phyloP scores from a whole-genome alignment of 352 stramenopile species.

The Phytophthora sojae region DNA sequence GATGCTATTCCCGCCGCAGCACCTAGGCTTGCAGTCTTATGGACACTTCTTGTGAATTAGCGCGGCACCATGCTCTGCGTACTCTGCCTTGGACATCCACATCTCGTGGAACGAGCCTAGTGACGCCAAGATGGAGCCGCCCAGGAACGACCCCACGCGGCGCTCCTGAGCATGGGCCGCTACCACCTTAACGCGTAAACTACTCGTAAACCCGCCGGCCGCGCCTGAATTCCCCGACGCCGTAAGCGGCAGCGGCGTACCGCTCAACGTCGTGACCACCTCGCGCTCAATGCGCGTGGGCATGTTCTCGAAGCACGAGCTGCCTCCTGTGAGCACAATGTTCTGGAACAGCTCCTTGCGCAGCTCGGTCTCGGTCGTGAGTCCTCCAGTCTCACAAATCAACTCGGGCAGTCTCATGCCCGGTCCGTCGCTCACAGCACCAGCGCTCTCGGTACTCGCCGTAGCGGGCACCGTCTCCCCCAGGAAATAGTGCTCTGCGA shows the following conservation, averaged over 20 bases:
- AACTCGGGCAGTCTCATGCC: conserved; percentile 70
- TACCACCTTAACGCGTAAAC: conserved; percentile 75
- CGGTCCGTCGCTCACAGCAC: conserved; percentile 11
- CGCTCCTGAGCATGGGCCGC: conserved; percentile 72
- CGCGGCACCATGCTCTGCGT: conserved; percentile 96
- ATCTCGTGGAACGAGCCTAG: conserved; percentile 99
- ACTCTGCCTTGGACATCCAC: conserved; percentile 99
- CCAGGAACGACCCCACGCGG: conserved; percentile 85
- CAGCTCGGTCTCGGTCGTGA: conserved; percentile 77
- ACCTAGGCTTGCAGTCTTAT: conserved; percentile 21
- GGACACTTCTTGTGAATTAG: conserved; percentile 98
- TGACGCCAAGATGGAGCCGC: conserved; percentile 97
- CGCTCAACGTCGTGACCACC: conserved; percentile 61
- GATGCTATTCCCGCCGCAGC: too few species aligned
- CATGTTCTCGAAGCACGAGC: conserved; percentile 87
- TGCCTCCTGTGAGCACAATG: conserved; percentile 78
- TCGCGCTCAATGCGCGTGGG: conserved; percentile 76
- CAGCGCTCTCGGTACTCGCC: not conserved
- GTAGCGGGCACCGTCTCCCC: conserved; percentile 16
- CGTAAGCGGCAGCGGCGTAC: conserved; percentile 42
- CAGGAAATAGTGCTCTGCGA: conserved; percentile 90
- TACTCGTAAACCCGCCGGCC: conserved; percentile 38
- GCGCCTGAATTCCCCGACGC: conserved; percentile 18
- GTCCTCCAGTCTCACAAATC: conserved; percentile 65
- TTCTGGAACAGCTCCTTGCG: conserved; percentile 87